Conservation (phyloP, 2,329 filamentous ascomycete genomes). For the Colletotrichum sp. region DNA sequence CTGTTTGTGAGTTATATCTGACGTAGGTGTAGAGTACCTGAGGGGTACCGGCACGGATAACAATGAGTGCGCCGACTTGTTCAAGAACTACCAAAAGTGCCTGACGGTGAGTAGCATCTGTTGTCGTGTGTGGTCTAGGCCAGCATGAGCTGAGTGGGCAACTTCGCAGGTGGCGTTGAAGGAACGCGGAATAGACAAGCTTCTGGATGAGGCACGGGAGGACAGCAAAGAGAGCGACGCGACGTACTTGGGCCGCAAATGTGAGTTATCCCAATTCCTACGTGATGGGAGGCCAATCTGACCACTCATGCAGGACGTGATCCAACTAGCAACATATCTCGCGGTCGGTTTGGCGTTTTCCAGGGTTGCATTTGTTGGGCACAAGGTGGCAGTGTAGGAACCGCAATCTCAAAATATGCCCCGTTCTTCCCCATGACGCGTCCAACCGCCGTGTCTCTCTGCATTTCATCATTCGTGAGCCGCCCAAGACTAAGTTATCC, state of each 20-base stretch:
- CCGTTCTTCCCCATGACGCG: constrained; percentile 8
- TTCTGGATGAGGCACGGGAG: constrained; percentile 89
- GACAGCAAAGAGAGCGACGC: constrained; percentile 88
- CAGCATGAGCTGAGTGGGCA: neutral
- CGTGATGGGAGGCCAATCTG: neutral
- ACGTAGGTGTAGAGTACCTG: constrained; percentile 75
- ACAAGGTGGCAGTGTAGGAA: constrained; percentile 8
- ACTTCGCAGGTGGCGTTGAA: constrained; percentile 76
- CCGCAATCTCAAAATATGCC: constrained; percentile 5
- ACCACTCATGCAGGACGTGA: constrained; percentile 4
- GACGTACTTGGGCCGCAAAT: constrained; percentile 46
- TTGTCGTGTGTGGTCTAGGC: neutral
- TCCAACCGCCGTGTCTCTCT: neutral
- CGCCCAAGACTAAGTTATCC: neutral
- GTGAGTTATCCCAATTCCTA: constrained; percentile 28
- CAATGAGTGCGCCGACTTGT: constrained; percentile 82
- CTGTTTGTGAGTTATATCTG: neutral
- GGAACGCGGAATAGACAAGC: constrained; percentile 87
- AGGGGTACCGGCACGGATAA: constrained; percentile 82
- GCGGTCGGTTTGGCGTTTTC: neutral
- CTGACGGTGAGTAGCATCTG: constrained; percentile 63
- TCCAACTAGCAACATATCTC: neutral
- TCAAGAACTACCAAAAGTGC: constrained; percentile 88
- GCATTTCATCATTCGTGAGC: neutral
- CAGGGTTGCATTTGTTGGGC: constrained; percentile 8